phyloP scores from a whole-genome alignment of 139 green algal genomes.

The Spirogloea muscicola region DNA sequence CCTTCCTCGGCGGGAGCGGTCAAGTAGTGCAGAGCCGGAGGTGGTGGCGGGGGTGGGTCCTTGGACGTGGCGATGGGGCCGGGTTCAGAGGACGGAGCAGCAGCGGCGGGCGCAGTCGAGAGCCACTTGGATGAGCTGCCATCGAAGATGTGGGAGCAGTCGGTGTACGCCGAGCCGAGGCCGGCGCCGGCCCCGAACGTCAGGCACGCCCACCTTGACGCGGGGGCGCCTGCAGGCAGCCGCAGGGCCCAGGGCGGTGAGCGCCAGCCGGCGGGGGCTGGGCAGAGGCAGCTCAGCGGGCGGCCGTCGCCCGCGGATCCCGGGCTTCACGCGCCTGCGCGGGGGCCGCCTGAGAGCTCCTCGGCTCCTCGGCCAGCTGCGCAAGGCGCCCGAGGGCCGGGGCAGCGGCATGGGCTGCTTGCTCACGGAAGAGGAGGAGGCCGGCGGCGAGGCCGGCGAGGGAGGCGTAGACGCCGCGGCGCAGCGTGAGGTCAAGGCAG shows the following conservation, averaged over 20 bases:
- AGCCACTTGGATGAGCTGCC: constrained; percentile 17
- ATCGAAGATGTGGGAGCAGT: constrained; percentile 40
- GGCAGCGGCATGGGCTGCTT: neutral
- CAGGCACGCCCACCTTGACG: neutral
- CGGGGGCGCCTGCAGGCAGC: constrained; percentile 7
- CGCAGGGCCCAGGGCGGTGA: no score
- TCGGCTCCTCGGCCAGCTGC: no score
- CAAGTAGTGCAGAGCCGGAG: no score
- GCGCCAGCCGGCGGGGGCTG: no score
- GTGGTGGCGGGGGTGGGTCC: no score
- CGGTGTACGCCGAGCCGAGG: constrained; percentile 44
- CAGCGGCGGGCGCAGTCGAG: neutral
- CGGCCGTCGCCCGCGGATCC: no score
- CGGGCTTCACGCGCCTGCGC: no score
- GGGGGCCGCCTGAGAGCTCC: no score
- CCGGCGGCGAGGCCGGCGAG: constrained; percentile 18
- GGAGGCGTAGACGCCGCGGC: constrained; percentile 37
- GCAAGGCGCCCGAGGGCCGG: no score
- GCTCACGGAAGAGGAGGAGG: constrained; percentile 44
- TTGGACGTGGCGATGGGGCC: neutral
- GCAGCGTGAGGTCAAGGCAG: constrained; percentile 43
- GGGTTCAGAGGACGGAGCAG: neutral
- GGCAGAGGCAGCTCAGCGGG: no score
- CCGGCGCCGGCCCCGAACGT: constrained; percentile 41
- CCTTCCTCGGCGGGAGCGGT: no score